phyloP scores from a whole-genome alignment of 2,329 filamentous ascomycete species.

The Periconia sp. region DNA sequence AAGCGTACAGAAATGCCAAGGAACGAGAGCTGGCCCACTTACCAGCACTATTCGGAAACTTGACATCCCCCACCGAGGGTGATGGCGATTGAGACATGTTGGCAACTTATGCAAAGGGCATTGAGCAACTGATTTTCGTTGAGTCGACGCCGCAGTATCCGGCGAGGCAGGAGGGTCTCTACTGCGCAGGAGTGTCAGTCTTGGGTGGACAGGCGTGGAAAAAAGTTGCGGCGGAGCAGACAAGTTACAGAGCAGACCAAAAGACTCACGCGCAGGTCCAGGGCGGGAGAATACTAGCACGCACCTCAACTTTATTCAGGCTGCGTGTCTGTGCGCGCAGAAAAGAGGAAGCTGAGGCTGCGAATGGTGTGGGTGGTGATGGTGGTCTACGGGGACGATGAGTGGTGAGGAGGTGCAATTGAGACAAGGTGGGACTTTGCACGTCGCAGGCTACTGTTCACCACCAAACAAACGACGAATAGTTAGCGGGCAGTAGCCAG shows the following conservation, averaged over 20 bases:
- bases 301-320: not conserved
- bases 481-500: constrained; percentile 14
- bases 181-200: constrained; percentile 20
- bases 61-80: constrained; percentile 30
- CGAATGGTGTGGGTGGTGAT: not conserved
- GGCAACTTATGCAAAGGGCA: constrained; percentile 38
- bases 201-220: constrained; percentile 12
- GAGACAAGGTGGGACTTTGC: constrained; percentile 32
- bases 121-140: constrained; percentile 21
- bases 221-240: not conserved
- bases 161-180: not conserved
- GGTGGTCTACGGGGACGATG: constrained; percentile 1
- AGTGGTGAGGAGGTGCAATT: constrained; percentile 20
- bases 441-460: constrained; percentile 26
- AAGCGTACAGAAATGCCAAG: constrained; percentile 25
- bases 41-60: constrained; percentile 39
- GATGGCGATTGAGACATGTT: constrained; percentile 31
- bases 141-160: not conserved
- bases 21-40: constrained; percentile 18
- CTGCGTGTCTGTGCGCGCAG: not conserved
- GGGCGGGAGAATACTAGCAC: not conserved
- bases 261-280: not conserved
- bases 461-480: constrained; percentile 15
- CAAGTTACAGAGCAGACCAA: too few relatives aligned
- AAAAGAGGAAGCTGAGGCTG: not conserved